Percentiles rank a stretch among this genome's conserved stretches.
Evolutionary conservation across 768 basidiomycete species (phyloP).

Genomic region (Sporobolomyces roseus): DNA sequence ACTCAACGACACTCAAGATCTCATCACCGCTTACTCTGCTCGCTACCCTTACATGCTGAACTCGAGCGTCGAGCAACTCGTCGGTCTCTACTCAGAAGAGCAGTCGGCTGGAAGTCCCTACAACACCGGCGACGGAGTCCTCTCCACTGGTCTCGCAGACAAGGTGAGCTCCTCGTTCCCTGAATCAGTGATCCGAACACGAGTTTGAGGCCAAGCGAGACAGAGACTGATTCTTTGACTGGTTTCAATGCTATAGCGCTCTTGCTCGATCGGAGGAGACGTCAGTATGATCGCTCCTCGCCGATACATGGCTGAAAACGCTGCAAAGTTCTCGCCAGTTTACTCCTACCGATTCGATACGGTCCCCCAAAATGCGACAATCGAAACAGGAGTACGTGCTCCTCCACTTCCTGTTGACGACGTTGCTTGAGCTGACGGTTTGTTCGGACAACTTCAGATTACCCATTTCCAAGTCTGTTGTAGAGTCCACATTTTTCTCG

Average conservation of each 20-base stretch:
- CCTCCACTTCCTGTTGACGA: background rate
- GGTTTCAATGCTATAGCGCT: conserved; percentile 4
- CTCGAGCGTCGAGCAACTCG: conserved; percentile 20
- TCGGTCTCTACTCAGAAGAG: conserved; percentile 35
- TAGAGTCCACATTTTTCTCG: background rate
- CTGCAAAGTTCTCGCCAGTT: conserved; percentile 6
- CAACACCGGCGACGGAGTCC: conserved; percentile 38
- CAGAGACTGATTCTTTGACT: no score
- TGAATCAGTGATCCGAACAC: background rate
- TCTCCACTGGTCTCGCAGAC: conserved; percentile 38
- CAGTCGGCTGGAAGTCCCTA: conserved; percentile 35
- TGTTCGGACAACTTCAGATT: background rate
- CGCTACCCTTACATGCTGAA: conserved; percentile 7
- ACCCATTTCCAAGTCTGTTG: conserved; percentile 8
- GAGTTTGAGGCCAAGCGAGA: background rate
- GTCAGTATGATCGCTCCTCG: conserved; percentile 13
- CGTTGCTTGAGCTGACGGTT: no score
- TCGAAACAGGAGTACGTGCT: conserved; percentile 18
- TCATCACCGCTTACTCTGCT: conserved; percentile 11
- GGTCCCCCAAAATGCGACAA: conserved; percentile 22
- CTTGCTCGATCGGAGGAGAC: conserved; percentile 10
- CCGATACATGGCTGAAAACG: conserved; percentile 14
- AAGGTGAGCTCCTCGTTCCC: conserved; percentile 13
- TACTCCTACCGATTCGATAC: conserved; percentile 36
- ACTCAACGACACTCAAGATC: conserved; percentile 21